These are phyloP conservation scores for Oleoguttula mirabilis DNA, from an alignment of 495 filamentous ascomycete species.

Conservation along the genomic window DNA sequence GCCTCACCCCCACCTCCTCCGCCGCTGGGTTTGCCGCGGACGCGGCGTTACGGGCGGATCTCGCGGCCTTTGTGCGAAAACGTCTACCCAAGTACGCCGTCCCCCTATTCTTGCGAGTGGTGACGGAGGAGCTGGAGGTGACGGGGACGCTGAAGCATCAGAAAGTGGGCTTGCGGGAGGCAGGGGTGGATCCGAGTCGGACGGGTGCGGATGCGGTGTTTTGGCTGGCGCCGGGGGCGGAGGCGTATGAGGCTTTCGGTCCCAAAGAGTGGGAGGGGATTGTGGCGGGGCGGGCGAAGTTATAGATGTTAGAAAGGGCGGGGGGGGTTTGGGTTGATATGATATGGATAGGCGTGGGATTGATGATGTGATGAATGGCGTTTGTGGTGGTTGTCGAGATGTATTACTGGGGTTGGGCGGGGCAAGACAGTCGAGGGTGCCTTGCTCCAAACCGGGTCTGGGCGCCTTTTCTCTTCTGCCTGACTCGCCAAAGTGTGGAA, in stretches of 20 bases:
- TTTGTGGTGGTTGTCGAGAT: no score
- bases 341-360: no score
- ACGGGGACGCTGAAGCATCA: slow-evolving; percentile 25
- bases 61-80: slow-evolving; percentile 12
- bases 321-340: no score
- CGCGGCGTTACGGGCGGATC: background rate
- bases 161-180: slow-evolving; percentile 20
- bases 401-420: no score
- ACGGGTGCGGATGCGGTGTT: slow-evolving; percentile 16
- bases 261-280: slow-evolving; percentile 17
- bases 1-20: no score
- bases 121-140: slow-evolving; percentile 14
- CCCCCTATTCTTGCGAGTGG: slow-evolving; percentile 20
- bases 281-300: slow-evolving; percentile 15
- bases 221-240: slow-evolving; percentile 16
- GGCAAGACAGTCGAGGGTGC: no score
- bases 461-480: no score
- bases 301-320: no score
- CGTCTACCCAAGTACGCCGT: slow-evolving; percentile 20
- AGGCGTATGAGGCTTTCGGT: slow-evolving; percentile 18
- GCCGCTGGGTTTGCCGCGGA: slow-evolving; percentile 7
- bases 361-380: no score
- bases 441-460: no score
- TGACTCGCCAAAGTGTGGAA: no score
- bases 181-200: slow-evolving; percentile 21